Evolutionary conservation across 768 basidiomycete species (phyloP).

Genomic region (Mycena vitilis): DNA sequence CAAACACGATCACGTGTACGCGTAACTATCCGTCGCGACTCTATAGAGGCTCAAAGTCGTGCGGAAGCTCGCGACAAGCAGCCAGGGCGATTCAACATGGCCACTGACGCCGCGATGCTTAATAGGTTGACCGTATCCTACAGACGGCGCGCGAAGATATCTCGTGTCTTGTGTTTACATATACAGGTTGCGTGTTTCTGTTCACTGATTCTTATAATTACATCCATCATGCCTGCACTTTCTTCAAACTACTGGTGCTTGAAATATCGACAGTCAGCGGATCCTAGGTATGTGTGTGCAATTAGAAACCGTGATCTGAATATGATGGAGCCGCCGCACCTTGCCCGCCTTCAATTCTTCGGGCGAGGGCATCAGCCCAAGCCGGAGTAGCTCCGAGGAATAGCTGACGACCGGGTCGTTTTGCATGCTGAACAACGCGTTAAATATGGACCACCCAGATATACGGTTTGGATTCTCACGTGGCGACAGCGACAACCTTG

Average conservation of each 20-base stretch:
- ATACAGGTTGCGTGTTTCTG: not conserved
- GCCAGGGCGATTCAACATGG: too few species aligned
- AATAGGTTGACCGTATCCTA: too few species aligned
- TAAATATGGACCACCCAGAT: not conserved
- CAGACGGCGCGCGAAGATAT: not conserved
- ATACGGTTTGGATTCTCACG: constrained; percentile 48
- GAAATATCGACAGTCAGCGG: constrained; percentile 33
- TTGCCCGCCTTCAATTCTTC: constrained; percentile 81
- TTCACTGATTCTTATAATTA: not conserved
- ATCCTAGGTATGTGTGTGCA: constrained; percentile 12
- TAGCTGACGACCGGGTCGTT: constrained; percentile 84
- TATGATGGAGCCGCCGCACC: constrained; percentile 50
- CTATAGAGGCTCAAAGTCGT: too few species aligned
- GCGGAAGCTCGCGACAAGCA: too few species aligned
- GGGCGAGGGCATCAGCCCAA: constrained; percentile 84
- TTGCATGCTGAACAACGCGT: constrained; percentile 67
- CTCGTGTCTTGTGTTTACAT: not conserved
- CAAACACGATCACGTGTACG: too few species aligned
- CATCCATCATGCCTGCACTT: constrained; percentile 33
- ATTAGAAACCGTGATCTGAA: not conserved
- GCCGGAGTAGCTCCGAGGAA: constrained; percentile 80
- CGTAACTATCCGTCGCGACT: too few species aligned
- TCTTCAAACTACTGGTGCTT: constrained; percentile 42
- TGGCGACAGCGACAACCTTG: constrained; percentile 75
- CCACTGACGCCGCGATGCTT: too few species aligned